phyloP scores from a whole-genome alignment of 345 rosid genomes.

The Noccaea bulbosa region DNA sequence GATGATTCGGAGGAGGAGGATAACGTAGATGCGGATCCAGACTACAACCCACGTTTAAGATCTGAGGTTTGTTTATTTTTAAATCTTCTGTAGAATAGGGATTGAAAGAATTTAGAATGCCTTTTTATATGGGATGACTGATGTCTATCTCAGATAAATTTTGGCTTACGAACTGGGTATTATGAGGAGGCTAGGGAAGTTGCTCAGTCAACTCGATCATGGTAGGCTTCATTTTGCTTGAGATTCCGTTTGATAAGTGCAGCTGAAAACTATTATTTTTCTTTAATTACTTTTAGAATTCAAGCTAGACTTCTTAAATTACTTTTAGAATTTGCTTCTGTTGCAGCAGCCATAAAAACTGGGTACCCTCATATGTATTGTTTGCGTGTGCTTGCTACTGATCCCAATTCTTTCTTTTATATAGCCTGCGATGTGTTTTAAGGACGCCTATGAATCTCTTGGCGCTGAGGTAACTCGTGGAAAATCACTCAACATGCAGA shows the following conservation, averaged over 20 bases:
- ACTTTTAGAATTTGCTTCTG: no score
- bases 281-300: background rate
- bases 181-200: constrained; percentile 87
- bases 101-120: no score
- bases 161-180: constrained; percentile 96
- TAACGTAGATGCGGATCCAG: no score
- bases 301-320: constrained; percentile 8
- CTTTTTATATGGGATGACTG: constrained; percentile 14
- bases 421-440: constrained; percentile 86
- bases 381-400: constrained; percentile 30
- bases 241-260: constrained; percentile 18
- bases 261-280: constrained; percentile 17
- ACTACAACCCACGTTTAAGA: no score
- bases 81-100: no score
- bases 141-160: constrained; percentile 67
- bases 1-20: no score
- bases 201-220: constrained; percentile 77
- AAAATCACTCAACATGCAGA: constrained; percentile 90
- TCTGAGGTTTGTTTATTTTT: no score
- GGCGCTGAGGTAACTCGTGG: constrained; percentile 73
- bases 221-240: constrained; percentile 51
- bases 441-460: constrained; percentile 76
- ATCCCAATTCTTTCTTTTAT: constrained; percentile 30
- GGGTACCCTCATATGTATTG: constrained; percentile 3
- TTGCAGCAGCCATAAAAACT: constrained; percentile 8